phyloP scores from a whole-genome alignment of 2,329 filamentous ascomycete species.

The Lachnellula subtilissima region DNA sequence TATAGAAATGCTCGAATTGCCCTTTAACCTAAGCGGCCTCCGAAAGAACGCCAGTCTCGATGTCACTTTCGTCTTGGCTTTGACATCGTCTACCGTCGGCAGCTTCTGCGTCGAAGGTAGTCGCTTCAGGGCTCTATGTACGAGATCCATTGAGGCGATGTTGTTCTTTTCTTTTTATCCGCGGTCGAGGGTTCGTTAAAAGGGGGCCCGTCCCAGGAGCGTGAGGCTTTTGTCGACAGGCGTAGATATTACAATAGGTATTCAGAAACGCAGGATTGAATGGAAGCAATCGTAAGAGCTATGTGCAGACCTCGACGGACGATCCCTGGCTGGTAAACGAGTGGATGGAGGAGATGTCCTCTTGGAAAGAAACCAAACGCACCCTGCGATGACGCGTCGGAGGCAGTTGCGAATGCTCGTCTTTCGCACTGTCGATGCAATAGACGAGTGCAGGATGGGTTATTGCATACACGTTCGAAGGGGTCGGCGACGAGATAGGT shows the following conservation, averaged over 20 bases:
- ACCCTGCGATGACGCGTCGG: slow-evolving; percentile 26
- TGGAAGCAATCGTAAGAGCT: slow-evolving; percentile 17
- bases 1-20: slow-evolving; percentile 88
- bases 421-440: slow-evolving; percentile 20
- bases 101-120: slow-evolving; percentile 42
- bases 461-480: slow-evolving; percentile 21
- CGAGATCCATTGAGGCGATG: slow-evolving; percentile 42
- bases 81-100: slow-evolving; percentile 40
- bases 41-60: slow-evolving; percentile 73
- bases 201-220: slow-evolving; percentile 10
- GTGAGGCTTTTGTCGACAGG: slow-evolving; percentile 5
- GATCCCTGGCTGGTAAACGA: slow-evolving; percentile 26
- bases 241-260: slow-evolving; percentile 25
- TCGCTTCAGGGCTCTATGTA: slow-evolving; percentile 48
- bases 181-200: slow-evolving; percentile 15
- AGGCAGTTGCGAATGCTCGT: slow-evolving; percentile 3
- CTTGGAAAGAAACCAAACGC: slow-evolving; percentile 16
- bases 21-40: slow-evolving; percentile 79
- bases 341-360: slow-evolving; percentile 30
- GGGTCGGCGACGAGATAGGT: background rate
- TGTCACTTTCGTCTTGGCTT: slow-evolving; percentile 33
- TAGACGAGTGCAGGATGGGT: slow-evolving; percentile 11
- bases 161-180: background rate
- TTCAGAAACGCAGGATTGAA: slow-evolving; percentile 23
- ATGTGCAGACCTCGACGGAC: slow-evolving; percentile 15